A percentile compares a stretch with the other conserved stretches of the same genome.
Evolutionary conservation across 2,329 filamentous ascomycete genomes (phyloP).

Genomic region (Calonectria pseudoreteaudii): DNA sequence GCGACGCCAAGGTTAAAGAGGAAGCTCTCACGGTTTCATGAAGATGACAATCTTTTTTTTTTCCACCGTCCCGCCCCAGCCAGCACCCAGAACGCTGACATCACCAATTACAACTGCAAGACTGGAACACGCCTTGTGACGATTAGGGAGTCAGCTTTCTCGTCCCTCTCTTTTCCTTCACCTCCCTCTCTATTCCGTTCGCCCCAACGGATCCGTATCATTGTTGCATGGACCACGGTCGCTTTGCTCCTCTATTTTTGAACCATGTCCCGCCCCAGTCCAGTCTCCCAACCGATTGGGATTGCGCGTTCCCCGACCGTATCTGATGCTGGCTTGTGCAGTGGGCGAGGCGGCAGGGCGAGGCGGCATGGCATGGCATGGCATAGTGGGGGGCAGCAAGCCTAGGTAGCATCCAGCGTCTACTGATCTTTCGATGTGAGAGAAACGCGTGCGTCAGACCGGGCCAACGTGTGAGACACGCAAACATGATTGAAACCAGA

Average conservation of each 20-base stretch:
- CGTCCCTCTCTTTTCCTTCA: background rate
- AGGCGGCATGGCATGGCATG: background rate
- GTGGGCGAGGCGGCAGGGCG: background rate
- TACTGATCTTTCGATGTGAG: background rate
- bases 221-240: background rate
- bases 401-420: background rate
- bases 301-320: background rate
- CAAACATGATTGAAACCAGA: background rate
- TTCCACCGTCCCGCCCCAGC: background rate
- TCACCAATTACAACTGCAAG: background rate
- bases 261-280: background rate
- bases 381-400: background rate
- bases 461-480: background rate
- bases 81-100: background rate
- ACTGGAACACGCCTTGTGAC: background rate
- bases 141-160: background rate
- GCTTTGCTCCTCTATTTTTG: background rate
- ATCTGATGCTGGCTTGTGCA: background rate
- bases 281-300: background rate
- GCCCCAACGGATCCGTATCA: background rate
- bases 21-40: constrained; percentile 11
- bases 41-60: background rate
- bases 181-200: background rate
- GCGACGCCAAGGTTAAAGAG: background rate
- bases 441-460: background rate